Evolutionary conservation across 257 asterid genomes (phyloP), one percentile per base, ranked within the genome.

Genomic region (Plantago major): DNA sequence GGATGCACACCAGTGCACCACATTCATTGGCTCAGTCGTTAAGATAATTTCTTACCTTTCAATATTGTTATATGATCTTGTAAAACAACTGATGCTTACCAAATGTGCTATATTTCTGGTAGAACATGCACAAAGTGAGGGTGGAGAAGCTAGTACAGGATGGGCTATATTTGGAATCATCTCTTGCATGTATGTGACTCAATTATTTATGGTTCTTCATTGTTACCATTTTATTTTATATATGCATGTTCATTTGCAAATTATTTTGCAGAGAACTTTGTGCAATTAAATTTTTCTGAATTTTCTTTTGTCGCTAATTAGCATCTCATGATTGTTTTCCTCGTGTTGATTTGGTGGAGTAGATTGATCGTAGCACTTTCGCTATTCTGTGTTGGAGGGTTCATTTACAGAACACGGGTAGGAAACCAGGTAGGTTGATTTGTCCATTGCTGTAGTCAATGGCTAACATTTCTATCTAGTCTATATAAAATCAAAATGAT

Each of bases 91-190:
- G 30, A 43, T 59, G 49, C 67, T 57, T 58, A 64, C 59, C 69
- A 43, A 50, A 26, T 67, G 15, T 63, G 44, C 16, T 61, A 58
- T 45, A 62, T 9, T 28, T 69, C 51, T 72, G 17, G 60, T 71
- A 92, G 98, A 79, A 60, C 76, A 75, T 70, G 63, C 62, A 58
- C 95, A 89, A 71, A 65, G 71, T 46, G 85, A 80, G 67, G 75
- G 72, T 43, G 89, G 74, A 46, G 78, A 76, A 73, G 79, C 81
- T 59, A 62, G 78, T 53, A 74, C 64, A 79, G 95, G 97, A 81
- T 89, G 98, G 98, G 90, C 93, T 56, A 77, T 80, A 72, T 89
- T 92, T 70, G 98, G 96, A 65, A 82, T 92, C 67, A 2, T 89
- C 50, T 84, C 95, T 48, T 92, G 95, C 90, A 61, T 84, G 98